Conservation (phyloP, 768 basidiomycete genomes). For the Cystofilobasidium capitatum region DNA sequence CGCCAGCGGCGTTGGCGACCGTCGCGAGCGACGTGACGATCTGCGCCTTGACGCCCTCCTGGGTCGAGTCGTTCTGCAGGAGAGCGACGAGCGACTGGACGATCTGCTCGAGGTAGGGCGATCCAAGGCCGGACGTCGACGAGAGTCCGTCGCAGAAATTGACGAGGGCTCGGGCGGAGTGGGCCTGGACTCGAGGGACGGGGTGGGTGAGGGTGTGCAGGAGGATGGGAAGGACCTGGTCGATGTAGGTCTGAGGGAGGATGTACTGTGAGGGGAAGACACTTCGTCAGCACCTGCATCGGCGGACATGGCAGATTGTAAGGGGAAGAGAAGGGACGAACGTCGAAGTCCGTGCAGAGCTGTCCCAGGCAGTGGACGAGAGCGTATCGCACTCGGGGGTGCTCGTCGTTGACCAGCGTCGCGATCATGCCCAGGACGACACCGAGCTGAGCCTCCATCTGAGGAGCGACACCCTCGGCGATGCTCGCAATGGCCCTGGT, state of each 20-base stretch:
- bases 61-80: constrained; percentile 38
- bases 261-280: constrained; percentile 48
- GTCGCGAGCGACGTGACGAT: constrained; percentile 79
- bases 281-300: constrained; percentile 55
- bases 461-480: constrained; percentile 61
- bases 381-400: constrained; percentile 63
- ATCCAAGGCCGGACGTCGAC: constrained; percentile 59
- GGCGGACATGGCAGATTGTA: background rate
- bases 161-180: constrained; percentile 77
- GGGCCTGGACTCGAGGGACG: constrained; percentile 60
- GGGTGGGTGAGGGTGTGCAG: constrained; percentile 12
- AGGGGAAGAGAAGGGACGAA: constrained; percentile 36
- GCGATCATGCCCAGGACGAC: constrained; percentile 74
- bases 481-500: constrained; percentile 61
- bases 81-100: constrained; percentile 51
- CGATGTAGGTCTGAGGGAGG: constrained; percentile 60
- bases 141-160: constrained; percentile 71
- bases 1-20: constrained; percentile 77
- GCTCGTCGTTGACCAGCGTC: constrained; percentile 65
- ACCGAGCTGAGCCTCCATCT: constrained; percentile 70
- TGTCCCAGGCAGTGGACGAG: constrained; percentile 78
- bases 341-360: constrained; percentile 79
- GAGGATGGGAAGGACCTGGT: constrained; percentile 17
- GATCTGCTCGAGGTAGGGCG: constrained; percentile 70
- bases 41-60: constrained; percentile 69